These are phyloP conservation scores for Ophiostoma triangulosporum DNA, from an alignment of 2,329 filamentous ascomycete genomes.

Conservation along the genomic window DNA sequence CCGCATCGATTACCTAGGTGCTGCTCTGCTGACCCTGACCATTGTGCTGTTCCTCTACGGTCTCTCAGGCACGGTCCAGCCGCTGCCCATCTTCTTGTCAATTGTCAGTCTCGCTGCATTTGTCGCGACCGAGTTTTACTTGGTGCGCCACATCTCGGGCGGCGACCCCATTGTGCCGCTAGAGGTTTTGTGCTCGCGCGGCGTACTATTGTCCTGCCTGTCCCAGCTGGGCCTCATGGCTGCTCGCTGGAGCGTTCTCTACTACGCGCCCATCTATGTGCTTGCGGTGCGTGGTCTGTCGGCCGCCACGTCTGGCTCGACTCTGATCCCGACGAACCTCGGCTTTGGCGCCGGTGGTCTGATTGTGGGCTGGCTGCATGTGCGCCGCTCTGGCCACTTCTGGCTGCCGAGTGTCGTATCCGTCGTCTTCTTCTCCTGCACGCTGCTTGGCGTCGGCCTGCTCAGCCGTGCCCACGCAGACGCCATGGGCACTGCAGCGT, in stretches of 20 bases:
- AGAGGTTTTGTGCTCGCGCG: slow-evolving; percentile 52
- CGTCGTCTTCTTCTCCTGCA: slow-evolving; percentile 43
- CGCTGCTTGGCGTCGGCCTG: slow-evolving; percentile 39
- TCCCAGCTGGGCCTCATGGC: slow-evolving; percentile 69
- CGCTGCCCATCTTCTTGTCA: slow-evolving; percentile 47
- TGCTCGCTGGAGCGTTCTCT: slow-evolving; percentile 65
- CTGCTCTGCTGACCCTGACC: slow-evolving; percentile 39
- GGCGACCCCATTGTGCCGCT: slow-evolving; percentile 68
- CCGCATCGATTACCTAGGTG: slow-evolving; percentile 62
- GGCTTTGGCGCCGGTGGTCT: slow-evolving; percentile 67
- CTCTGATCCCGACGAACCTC: slow-evolving; percentile 68
- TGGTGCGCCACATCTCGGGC: slow-evolving; percentile 21
- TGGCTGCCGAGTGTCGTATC: slow-evolving; percentile 50
- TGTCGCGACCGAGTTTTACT: slow-evolving; percentile 43
- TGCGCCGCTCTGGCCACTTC: slow-evolving; percentile 59
- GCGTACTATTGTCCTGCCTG: slow-evolving; percentile 59
- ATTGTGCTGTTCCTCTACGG: slow-evolving; percentile 60
- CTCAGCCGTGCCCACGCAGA: slow-evolving; percentile 27
- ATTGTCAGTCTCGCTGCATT: slow-evolving; percentile 37
- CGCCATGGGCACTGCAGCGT: slow-evolving; percentile 37
- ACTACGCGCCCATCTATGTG: slow-evolving; percentile 69
- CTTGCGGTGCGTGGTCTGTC: slow-evolving; percentile 59
- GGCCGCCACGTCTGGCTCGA: slow-evolving; percentile 57
- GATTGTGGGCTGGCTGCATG: slow-evolving; percentile 60
- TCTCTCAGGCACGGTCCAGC: slow-evolving; percentile 49